Conservation (phyloP, 331 rosid species). For the Telfairia occidentalis region DNA sequence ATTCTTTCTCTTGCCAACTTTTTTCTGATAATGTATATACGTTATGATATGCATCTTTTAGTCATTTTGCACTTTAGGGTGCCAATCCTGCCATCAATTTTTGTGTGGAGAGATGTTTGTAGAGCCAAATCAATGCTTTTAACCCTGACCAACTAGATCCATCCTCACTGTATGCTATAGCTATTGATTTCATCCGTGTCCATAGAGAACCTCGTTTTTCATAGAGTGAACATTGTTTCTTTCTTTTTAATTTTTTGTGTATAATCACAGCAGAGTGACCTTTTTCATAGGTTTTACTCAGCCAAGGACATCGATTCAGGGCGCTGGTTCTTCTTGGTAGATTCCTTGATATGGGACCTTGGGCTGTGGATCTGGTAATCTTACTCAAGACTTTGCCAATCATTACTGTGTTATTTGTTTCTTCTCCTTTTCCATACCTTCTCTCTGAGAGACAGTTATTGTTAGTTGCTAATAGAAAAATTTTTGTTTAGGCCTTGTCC, state of each 20-base stretch:
- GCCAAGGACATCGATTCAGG: conserved; percentile 85
- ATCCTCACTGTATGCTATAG: neutral
- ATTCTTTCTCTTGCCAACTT: neutral
- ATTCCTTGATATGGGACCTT: conserved; percentile 98
- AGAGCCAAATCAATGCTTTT: neutral
- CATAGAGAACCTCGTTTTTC: neutral
- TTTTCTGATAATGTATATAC: neutral
- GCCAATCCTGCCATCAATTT: neutral
- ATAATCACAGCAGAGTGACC: conserved; percentile 18
- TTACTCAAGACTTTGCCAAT: neutral
- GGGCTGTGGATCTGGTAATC: conserved; percentile 97
- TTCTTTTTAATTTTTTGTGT: conserved; percentile 9
- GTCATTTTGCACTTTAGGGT: neutral
- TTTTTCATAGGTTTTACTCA: conserved; percentile 75
- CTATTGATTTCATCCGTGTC: neutral
- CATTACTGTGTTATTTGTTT: neutral
- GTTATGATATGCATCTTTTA: neutral
- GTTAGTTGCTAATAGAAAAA: conserved; percentile 8
- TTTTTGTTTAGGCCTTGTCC: conserved; percentile 57
- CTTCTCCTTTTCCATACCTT: neutral
- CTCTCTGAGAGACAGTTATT: neutral
- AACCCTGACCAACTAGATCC: neutral
- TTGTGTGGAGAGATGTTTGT: neutral
- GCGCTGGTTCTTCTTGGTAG: conserved; percentile 91
- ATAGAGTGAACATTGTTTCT: neutral